A percentile compares a stretch with the other conserved stretches of the same genome.
phyloP scores from a whole-genome alignment of 495 filamentous ascomycete species.

The Terfezia claveryi region DNA sequence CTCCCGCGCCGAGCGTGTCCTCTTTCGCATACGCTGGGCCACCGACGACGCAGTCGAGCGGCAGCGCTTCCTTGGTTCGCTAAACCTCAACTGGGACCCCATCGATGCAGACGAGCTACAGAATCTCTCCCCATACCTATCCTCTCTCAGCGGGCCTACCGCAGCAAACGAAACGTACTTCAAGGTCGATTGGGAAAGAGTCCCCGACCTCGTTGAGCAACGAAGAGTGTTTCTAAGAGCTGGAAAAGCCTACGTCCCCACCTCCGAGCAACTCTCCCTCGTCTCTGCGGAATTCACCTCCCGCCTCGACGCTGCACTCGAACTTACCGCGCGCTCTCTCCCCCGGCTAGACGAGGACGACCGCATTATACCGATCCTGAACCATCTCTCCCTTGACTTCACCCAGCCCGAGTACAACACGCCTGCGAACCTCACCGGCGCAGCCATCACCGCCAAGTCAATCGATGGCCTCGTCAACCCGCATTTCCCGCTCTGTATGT shows the following conservation, averaged over 20 bases:
- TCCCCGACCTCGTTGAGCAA: constrained; percentile 70
- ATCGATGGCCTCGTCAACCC: constrained; percentile 53
- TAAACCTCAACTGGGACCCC: constrained; percentile 63
- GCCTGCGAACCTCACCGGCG: constrained; percentile 31
- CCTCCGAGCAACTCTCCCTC: constrained; percentile 64
- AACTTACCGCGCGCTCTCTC: constrained; percentile 70
- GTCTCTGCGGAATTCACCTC: constrained; percentile 67
- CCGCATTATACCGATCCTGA: constrained; percentile 76
- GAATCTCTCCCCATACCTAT: constrained; percentile 30
- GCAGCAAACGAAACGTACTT: constrained; percentile 46
- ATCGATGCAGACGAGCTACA: constrained; percentile 55
- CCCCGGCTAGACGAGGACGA: constrained; percentile 93
- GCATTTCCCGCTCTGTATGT: constrained; percentile 91
- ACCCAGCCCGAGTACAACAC: constrained; percentile 69
- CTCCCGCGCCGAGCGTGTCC: constrained; percentile 59
- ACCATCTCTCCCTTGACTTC: constrained; percentile 82
- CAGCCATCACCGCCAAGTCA: constrained; percentile 52
- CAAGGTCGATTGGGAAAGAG: constrained; percentile 85
- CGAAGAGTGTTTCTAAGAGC: constrained; percentile 51
- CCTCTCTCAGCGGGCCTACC: constrained; percentile 20
- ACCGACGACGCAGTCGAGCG: constrained; percentile 47
- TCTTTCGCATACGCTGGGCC: constrained; percentile 63
- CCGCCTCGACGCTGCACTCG: constrained; percentile 55
- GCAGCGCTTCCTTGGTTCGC: constrained; percentile 48
- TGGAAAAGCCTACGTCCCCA: constrained; percentile 83